A percentile compares a stretch with the other conserved stretches of the same genome.
These are phyloP conservation scores for Vickermania spadyakhi DNA, from an alignment of 208 protist species.

Conservation along the genomic window DNA sequence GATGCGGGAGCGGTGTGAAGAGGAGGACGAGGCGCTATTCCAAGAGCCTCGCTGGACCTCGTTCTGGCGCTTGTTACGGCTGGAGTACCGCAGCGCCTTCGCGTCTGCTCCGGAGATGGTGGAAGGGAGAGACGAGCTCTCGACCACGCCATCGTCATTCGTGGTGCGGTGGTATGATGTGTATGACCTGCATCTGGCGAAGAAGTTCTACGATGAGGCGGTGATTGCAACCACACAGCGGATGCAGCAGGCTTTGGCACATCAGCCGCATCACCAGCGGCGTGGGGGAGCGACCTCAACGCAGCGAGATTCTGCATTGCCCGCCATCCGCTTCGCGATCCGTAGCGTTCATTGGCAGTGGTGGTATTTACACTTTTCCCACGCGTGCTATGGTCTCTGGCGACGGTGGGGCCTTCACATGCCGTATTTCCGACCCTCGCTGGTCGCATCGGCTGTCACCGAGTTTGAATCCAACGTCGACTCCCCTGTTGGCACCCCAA, in stretches of 20 bases:
- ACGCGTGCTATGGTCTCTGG: constrained; percentile 9
- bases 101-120: not conserved
- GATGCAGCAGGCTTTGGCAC: not conserved
- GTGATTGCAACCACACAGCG: constrained; percentile 5
- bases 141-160: not conserved
- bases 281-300: not conserved
- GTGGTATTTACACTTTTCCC: constrained; percentile 18
- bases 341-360: constrained; percentile 24
- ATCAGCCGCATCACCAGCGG: not conserved
- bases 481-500: no score
- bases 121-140: no score
- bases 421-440: constrained; percentile 8
- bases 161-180: not conserved
- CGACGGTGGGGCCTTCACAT: constrained; percentile 5
- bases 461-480: no score
- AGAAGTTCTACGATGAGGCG: constrained; percentile 28
- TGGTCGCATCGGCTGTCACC: no score
- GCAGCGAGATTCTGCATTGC: not conserved
- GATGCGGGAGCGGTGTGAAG: not conserved
- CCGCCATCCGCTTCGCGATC: constrained; percentile 18
- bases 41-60: not conserved
- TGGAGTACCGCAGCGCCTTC: no score
- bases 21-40: not conserved
- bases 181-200: constrained; percentile 27
- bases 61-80: not conserved